Evolutionary conservation across 805 yeast species (phyloP).

Genomic region (Saccharomycopsis fodiens): DNA sequence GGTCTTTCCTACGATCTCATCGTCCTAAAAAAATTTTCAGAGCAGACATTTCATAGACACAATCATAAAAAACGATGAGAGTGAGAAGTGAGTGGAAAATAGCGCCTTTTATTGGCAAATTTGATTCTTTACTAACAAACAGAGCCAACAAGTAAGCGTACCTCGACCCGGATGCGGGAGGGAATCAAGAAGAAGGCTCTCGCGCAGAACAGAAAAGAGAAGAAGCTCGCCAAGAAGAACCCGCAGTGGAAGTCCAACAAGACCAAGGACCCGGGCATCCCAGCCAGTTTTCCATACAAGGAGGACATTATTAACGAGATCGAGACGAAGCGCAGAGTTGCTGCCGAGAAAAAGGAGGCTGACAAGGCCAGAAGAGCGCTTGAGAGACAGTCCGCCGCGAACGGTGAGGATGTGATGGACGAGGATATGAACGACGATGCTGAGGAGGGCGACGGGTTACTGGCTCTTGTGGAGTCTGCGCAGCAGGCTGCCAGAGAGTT

Average conservation of each 20-base stretch:
- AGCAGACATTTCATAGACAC: not conserved
- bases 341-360: slow-evolving; percentile 45
- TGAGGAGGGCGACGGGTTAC: slow-evolving; percentile 49
- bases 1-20: not conserved
- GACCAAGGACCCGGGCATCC: slow-evolving; percentile 91
- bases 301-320: slow-evolving; percentile 69
- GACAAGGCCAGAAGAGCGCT: slow-evolving; percentile 42
- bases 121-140: not conserved
- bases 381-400: slow-evolving; percentile 30
- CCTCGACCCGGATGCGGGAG: slow-evolving; percentile 87
- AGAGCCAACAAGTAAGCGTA: slow-evolving; percentile 64
- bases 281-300: slow-evolving; percentile 90
- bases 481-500: slow-evolving; percentile 76
- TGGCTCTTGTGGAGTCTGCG: slow-evolving; percentile 86
- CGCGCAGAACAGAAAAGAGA: slow-evolving; percentile 82
- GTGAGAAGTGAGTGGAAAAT: not conserved
- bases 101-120: no score
- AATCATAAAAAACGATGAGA: not conserved
- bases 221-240: slow-evolving; percentile 78
- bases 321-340: slow-evolving; percentile 51
- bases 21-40: not conserved
- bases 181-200: slow-evolving; percentile 95
- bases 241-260: slow-evolving; percentile 85
- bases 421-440: slow-evolving; percentile 35
- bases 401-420: slow-evolving; percentile 32